Evolutionary conservation across 108 stramenopile genomes (phyloP), one percentile per base, ranked within the genome.

Genomic region (Discostella stelligeroides): DNA sequence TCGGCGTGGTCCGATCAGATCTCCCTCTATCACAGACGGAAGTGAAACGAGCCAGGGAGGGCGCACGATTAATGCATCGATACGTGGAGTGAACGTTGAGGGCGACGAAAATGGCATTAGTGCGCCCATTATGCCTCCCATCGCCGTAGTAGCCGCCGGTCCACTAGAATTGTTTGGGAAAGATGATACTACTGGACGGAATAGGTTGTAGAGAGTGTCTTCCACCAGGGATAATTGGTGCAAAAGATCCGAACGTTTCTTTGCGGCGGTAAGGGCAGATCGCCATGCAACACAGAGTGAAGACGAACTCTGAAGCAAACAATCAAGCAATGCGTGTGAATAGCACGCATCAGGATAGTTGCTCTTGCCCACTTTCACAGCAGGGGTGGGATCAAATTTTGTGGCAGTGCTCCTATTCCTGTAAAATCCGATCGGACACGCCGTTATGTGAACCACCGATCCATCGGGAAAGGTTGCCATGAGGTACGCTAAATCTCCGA

Each of bases 401-500:
- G 59, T 50, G 17, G 73, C 43, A 18, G 70, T 70, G n/a, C 87
- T 84, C 12, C 70, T 59, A 80, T 98, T 98, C 54, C 97, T 83
- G 71, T 92, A 97, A 75, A 97, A 98, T 21, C 97, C 97, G 14
- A 64, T 73, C 18, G 92, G 72, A 41, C 82, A 82, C 20, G 90
- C 95, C 20, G 97, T 98, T 37, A 98, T 75, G 68, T 89, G 80
- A 49, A 97, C 60, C 7, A 62, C 28, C 0, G 54, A n/a, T 34
- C 48, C 53, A 20, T 58, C 70, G 5, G 90, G 85, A 14, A 84
- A 43, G 24, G 72, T 56, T 17, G 91, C 91, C 68, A 97, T 94
- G 30, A 98, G 66, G 71, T 99, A 99, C 20, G 96, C 82, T 45
- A 99, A 83, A 78, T 99, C 98, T 14, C 97, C 97, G 46, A 91